phyloP scores from a whole-genome alignment of 768 basidiomycete species.

The Terana coerulea region DNA sequence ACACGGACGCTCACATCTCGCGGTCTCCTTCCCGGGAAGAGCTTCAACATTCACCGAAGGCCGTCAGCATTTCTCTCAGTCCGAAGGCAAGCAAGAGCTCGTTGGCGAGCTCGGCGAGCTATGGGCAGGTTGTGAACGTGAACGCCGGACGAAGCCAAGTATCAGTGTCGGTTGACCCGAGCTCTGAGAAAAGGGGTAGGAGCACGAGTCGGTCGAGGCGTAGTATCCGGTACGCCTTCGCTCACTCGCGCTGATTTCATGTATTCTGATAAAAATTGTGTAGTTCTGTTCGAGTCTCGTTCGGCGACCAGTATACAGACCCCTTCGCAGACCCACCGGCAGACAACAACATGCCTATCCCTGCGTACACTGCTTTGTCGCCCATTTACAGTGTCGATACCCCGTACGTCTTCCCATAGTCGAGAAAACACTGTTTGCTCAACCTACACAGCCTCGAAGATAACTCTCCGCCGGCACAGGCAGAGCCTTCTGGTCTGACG shows the following conservation, averaged over 20 bases:
- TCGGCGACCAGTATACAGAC: constrained; percentile 21
- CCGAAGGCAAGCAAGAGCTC: constrained; percentile 23
- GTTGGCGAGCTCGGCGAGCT: constrained; percentile 20
- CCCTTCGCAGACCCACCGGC: constrained; percentile 27
- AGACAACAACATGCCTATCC: constrained; percentile 2
- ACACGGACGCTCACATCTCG: constrained; percentile 11
- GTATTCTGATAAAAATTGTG: background rate
- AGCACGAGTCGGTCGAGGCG: constrained; percentile 18
- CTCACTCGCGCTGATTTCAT: background rate
- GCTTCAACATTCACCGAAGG: constrained; percentile 1
- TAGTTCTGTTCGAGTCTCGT: constrained; percentile 14
- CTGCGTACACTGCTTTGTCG: constrained; percentile 14
- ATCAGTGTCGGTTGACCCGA: constrained; percentile 15
- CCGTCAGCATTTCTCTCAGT: constrained; percentile 8
- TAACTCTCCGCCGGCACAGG: background rate
- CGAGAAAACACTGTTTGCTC: no score
- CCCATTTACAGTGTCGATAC: constrained; percentile 27
- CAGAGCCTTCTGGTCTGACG: background rate
- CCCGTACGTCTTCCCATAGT: constrained; percentile 27
- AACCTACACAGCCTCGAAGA: constrained; percentile 1
- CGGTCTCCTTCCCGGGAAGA: background rate
- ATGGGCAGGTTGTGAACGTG: constrained; percentile 19
- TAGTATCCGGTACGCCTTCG: constrained; percentile 22
- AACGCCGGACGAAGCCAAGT: constrained; percentile 12
- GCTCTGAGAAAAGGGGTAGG: constrained; percentile 21